Percentiles rank a stretch among this genome's conserved stretches.
Evolutionary conservation across 2,329 filamentous ascomycete genomes (phyloP).

Genomic region (Fusarium sp.): DNA sequence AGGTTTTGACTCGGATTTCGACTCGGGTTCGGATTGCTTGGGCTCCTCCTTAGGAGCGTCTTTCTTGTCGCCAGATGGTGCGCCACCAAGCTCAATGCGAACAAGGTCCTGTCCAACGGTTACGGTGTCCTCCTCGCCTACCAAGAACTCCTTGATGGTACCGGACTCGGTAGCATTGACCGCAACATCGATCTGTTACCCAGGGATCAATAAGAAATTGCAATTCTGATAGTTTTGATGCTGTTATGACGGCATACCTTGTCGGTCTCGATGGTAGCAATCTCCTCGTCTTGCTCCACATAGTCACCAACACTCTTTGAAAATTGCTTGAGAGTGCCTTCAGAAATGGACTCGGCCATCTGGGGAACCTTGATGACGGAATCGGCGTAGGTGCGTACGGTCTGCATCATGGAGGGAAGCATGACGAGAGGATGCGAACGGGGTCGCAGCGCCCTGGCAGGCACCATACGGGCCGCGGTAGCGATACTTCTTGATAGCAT

Average conservation of each 20-base stretch:
- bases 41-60: slow-evolving; percentile 48
- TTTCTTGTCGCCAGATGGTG: slow-evolving; percentile 56
- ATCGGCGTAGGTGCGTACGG: slow-evolving; percentile 77
- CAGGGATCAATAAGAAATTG: slow-evolving; percentile 17
- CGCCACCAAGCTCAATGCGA: slow-evolving; percentile 83
- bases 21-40: slow-evolving; percentile 51
- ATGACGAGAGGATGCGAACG: slow-evolving; percentile 51
- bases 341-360: slow-evolving; percentile 99
- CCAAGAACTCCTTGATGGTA: slow-evolving; percentile 90
- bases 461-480: slow-evolving; percentile 59
- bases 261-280: slow-evolving; percentile 98
- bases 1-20: slow-evolving; percentile 55
- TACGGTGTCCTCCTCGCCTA: slow-evolving; percentile 94
- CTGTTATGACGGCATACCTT: slow-evolving; percentile 70
- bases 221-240: not conserved
- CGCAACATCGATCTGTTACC: slow-evolving; percentile 86
- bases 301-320: slow-evolving; percentile 92
- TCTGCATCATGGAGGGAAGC: slow-evolving; percentile 66
- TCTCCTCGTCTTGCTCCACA: slow-evolving; percentile 96
- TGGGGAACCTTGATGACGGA: slow-evolving; percentile 91
- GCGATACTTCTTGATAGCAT: slow-evolving; percentile 61
- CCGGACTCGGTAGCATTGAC: slow-evolving; percentile 95
- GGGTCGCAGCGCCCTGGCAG: slow-evolving; percentile 56
- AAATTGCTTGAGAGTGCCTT: slow-evolving; percentile 97
- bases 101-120: slow-evolving; percentile 92